Base-by-base conservation (phyloP, 495 filamentous ascomycete species). In the Trichocladium uniseriatum region DNA sequence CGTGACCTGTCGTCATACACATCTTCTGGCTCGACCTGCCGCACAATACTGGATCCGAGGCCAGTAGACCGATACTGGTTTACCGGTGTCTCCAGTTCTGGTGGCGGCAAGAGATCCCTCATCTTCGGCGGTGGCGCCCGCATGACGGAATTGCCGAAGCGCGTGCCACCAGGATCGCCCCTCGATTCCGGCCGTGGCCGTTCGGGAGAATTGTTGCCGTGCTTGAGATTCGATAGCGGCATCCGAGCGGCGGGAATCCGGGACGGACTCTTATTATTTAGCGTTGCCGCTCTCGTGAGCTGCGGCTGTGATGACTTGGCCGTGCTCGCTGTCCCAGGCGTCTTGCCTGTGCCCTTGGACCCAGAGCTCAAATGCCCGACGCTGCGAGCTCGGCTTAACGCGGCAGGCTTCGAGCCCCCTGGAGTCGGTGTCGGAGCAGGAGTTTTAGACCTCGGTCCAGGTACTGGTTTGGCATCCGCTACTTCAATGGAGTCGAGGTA, bases 81-180 rank as follows among this genome's bases (percentile, higher is more conserved):
- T 27, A 67, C 67, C 1, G 79, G 80, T n/a, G 83, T 81, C 44
- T 80, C 79, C 42, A 79, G 64, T 16, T 79, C 81, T 1, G 83
- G 82, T 15, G 84, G 70, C 21, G 82, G 82, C 32, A 62, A 43
- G 11, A 92, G 80, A 49, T 90, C 87, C 53, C 89, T 79, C 89
- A 95, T 94, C 61, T 88, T 86, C 28, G 89, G 89, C 28, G 89
- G 89, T 27, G 89, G 87, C 14, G 82, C 82, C 53, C 83, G 58
- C 39, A 66, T 52, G 64, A 66, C 59, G 21, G 59, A 80, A 69
- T 52, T 79, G 67, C 43, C 74, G 8, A 58, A 48, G 2, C 70
- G 68, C 13, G 64, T 16, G 16, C 45, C 50, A 13, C 38, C 40
- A 9, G 57, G 45, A 9, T 68, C 72, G 11, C 49, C 46, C 46